Evolutionary conservation across 2,329 filamentous ascomycete species (phyloP).

Genomic region (Sporothrix euskadiensis): DNA sequence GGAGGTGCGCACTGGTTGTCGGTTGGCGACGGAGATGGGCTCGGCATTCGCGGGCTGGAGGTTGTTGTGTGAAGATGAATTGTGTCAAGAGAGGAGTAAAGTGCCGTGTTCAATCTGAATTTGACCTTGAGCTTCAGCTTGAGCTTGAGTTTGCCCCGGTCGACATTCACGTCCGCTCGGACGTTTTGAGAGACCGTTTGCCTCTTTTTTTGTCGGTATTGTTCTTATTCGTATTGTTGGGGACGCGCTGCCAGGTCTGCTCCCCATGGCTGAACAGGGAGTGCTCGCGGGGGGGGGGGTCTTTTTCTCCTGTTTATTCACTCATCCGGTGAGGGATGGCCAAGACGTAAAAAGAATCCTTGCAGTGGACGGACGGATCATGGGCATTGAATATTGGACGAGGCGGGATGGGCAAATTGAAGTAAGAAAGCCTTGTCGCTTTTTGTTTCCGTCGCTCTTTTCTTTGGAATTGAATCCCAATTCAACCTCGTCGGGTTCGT

Average conservation of each 20-base stretch:
- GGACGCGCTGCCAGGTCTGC: background rate
- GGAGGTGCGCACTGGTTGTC: background rate
- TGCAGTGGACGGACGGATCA: background rate
- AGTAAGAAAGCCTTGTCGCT: background rate
- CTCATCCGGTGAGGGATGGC: background rate
- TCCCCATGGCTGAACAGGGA: conserved; percentile 15
- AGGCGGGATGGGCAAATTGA: background rate
- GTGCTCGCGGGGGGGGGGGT: background rate
- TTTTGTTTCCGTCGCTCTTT: background rate
- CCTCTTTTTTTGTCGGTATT: background rate
- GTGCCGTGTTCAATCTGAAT: background rate
- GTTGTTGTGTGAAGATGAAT: background rate
- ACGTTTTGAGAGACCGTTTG: background rate
- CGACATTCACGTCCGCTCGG: background rate
- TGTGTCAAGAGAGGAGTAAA: background rate
- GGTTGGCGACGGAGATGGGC: background rate
- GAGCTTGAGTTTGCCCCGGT: background rate
- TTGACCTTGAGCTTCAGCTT: background rate
- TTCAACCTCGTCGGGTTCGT: conserved; percentile 17
- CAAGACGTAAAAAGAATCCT: background rate
- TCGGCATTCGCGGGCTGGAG: background rate
- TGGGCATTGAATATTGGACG: background rate
- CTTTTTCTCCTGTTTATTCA: background rate
- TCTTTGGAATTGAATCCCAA: background rate
- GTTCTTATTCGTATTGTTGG: background rate